Conservation (phyloP, 495 filamentous ascomycete genomes). For the Usnea hakonensis region DNA sequence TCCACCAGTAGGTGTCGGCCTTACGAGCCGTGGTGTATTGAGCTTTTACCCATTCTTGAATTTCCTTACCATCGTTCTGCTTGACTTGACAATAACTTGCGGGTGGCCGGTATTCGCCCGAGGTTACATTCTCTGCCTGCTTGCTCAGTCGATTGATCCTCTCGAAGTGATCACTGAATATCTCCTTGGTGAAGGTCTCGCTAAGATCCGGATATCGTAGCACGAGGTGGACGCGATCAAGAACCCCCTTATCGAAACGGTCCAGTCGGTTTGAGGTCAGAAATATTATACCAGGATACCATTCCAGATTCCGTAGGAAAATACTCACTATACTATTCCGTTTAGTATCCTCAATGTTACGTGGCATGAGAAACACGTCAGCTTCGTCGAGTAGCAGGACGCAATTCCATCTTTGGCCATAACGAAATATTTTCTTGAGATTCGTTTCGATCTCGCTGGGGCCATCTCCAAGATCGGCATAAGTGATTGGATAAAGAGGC, state of each 20-base stretch:
- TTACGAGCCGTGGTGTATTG: background rate
- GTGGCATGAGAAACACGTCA: slow-evolving; percentile 57
- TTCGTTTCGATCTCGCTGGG: slow-evolving; percentile 18
- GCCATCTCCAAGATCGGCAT: slow-evolving; percentile 13
- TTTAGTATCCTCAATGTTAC: slow-evolving; percentile 29
- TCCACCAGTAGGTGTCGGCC: background rate
- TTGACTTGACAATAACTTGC: too few species aligned
- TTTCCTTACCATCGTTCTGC: too few species aligned
- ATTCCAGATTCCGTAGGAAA: slow-evolving; percentile 47
- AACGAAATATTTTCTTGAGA: slow-evolving; percentile 37
- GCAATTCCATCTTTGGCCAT: slow-evolving; percentile 23
- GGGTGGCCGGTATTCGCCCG: too few species aligned
- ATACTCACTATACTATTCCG: slow-evolving; percentile 30
- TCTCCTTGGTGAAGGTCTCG: background rate
- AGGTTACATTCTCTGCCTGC: too few species aligned
- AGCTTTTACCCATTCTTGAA: too few species aligned
- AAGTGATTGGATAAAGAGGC: slow-evolving; percentile 31
- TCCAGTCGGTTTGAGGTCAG: slow-evolving; percentile 45
- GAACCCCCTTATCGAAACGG: slow-evolving; percentile 41
- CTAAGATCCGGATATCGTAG: slow-evolving; percentile 9
- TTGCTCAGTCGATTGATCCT: too few species aligned
- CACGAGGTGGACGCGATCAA: slow-evolving; percentile 40
- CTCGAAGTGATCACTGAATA: too few species aligned
- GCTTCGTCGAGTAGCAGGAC: too few species aligned
- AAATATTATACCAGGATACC: slow-evolving; percentile 49